These are phyloP conservation scores for Talaromyces rugulosus DNA, from an alignment of 2,329 filamentous ascomycete species.

Conservation along the genomic window DNA sequence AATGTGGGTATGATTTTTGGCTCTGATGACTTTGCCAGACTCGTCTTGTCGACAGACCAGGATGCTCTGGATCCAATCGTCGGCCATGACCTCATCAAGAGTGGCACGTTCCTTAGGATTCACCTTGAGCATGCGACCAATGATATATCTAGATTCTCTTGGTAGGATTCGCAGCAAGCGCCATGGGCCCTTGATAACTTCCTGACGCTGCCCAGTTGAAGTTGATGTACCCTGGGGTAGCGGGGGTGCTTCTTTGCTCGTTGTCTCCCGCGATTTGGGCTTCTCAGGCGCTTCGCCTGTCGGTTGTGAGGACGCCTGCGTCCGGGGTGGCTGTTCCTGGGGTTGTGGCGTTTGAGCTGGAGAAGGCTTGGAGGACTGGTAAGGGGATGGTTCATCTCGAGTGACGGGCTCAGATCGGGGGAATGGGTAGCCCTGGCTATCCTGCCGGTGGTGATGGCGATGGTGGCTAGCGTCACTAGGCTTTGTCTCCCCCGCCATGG, in stretches of 20 bases:
- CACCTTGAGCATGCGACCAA: conserved; percentile 87
- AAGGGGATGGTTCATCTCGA: conserved; percentile 16
- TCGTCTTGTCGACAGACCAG: conserved; percentile 77
- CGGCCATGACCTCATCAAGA: conserved; percentile 79
- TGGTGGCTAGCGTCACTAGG: conserved; percentile 1
- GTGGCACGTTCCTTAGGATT: conserved; percentile 78
- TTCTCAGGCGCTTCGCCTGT: conserved; percentile 16
- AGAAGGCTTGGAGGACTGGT: conserved; percentile 2
- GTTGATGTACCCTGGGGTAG: conserved; percentile 24
- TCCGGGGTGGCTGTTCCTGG: conserved; percentile 1
- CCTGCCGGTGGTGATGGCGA: conserved; percentile 12
- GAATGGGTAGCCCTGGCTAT: conserved; percentile 3
- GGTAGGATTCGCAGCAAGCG: conserved; percentile 81
- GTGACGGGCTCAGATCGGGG: conserved; percentile 16
- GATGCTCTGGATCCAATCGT: conserved; percentile 85
- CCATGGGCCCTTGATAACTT: conserved; percentile 89
- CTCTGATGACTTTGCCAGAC: conserved; percentile 66
- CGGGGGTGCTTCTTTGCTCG: conserved; percentile 37
- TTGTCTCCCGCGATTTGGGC: conserved; percentile 29
- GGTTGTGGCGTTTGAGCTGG: conserved; percentile 9
- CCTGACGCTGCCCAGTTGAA: conserved; percentile 45
- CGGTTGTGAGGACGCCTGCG: conserved; percentile 10
- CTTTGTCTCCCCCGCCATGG: conserved; percentile 22
- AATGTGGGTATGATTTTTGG: conserved; percentile 76
- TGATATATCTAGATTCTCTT: conserved; percentile 82